Percentiles rank a stretch among this genome's conserved stretches.
These are phyloP conservation scores for Herpetomonas tarakana DNA, from an alignment of 208 protist genomes.

Conservation along the genomic window DNA sequence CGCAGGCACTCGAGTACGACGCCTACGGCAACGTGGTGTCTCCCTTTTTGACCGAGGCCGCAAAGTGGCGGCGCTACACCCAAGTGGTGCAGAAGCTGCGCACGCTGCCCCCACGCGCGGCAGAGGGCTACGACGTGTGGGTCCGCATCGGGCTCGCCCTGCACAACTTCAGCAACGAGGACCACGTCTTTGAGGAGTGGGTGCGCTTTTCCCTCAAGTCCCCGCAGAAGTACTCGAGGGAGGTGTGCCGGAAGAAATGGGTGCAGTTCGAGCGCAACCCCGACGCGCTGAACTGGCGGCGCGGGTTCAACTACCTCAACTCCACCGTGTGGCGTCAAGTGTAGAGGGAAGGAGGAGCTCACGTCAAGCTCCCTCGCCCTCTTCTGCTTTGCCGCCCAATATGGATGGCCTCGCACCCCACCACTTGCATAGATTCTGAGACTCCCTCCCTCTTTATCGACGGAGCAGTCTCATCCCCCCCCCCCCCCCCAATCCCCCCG, in stretches of 20 bases:
- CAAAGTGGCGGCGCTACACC: slow-evolving; percentile 75
- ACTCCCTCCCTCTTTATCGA: too few relatives aligned
- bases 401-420: too few relatives aligned
- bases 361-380: too few relatives aligned
- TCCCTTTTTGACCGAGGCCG: slow-evolving; percentile 58
- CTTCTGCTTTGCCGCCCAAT: too few relatives aligned
- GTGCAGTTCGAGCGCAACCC: slow-evolving; percentile 83
- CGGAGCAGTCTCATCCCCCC: not conserved
- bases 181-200: slow-evolving; percentile 86
- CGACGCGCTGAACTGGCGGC: slow-evolving; percentile 78
- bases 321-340: slow-evolving; percentile 65
- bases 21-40: slow-evolving; percentile 79
- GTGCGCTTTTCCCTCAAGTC: slow-evolving; percentile 76
- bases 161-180: slow-evolving; percentile 87
- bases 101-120: slow-evolving; percentile 43
- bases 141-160: slow-evolving; percentile 80
- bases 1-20: slow-evolving; percentile 63
- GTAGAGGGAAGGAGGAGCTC: too few relatives aligned
- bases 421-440: too few relatives aligned
- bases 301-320: slow-evolving; percentile 85
- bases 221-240: slow-evolving; percentile 76
- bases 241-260: slow-evolving; percentile 78
- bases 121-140: slow-evolving; percentile 76
- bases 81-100: slow-evolving; percentile 53
- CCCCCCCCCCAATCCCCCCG: not conserved